Percentiles rank a stretch among this genome's conserved stretches.
Conservation (phyloP, 352 stramenopile species). For the Bremia lactucae region DNA sequence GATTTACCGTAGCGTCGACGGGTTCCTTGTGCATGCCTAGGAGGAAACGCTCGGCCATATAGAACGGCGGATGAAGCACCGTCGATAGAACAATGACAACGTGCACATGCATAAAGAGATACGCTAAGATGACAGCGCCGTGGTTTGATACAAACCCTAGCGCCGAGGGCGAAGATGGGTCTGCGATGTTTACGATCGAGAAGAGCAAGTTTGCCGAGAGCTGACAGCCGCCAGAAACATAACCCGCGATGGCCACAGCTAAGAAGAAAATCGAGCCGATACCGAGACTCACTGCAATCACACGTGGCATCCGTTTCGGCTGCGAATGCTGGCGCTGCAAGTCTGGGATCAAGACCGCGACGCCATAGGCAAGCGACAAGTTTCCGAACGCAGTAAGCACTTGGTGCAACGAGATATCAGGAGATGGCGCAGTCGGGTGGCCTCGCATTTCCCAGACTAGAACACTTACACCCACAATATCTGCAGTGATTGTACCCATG, state of each 20-base stretch:
- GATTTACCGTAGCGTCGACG: not conserved
- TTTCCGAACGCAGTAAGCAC: slow-evolving; percentile 24
- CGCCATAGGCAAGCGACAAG: slow-evolving; percentile 27
- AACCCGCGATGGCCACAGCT: slow-evolving; percentile 26
- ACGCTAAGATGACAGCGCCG: slow-evolving; percentile 22
- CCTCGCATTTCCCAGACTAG: slow-evolving; percentile 23
- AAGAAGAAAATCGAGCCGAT: slow-evolving; percentile 36
- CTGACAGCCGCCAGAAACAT: slow-evolving; percentile 30
- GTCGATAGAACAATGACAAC: slow-evolving; percentile 37
- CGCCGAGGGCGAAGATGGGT: slow-evolving; percentile 12
- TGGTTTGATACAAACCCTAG: slow-evolving; percentile 18
- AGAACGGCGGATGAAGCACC: slow-evolving; percentile 33
- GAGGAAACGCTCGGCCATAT: slow-evolving; percentile 33
- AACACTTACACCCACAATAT: slow-evolving; percentile 19
- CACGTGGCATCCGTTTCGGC: slow-evolving; percentile 32
- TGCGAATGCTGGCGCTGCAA: slow-evolving; percentile 34
- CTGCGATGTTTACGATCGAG: slow-evolving; percentile 21
- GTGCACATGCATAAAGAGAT: slow-evolving; percentile 32
- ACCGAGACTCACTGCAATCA: slow-evolving; percentile 29
- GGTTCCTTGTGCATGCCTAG: slow-evolving; percentile 28
- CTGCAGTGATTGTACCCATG: slow-evolving; percentile 22
- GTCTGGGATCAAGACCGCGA: slow-evolving; percentile 23
- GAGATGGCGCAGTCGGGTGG: slow-evolving; percentile 13
- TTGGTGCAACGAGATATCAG: slow-evolving; percentile 25
- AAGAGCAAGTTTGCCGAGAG: slow-evolving; percentile 28